Evolutionary conservation across 306 rosid species (phyloP), one percentile per base, ranked within the genome.

Genomic region (Rosa persica): DNA sequence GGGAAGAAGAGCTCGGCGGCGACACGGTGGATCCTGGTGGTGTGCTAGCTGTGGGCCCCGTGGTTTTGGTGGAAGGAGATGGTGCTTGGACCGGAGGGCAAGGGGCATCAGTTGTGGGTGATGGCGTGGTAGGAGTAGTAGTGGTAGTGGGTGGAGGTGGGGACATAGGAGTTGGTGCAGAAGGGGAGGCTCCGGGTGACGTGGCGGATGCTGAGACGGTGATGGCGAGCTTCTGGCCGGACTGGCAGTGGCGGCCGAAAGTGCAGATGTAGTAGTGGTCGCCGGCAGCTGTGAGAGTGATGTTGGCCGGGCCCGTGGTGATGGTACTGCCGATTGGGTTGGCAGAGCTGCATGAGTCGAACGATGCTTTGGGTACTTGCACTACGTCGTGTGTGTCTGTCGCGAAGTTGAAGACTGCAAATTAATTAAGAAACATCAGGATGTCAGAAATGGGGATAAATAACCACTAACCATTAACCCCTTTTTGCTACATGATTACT

Each of bases 221-320:
- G 51, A 86, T 42, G 34, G 80, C 57, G 12, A 79, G 47, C 79
- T 82, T 84, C 79, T 80, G 84, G 66, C 80, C 82, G 13, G 13
- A n/a, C 11, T 22, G 62, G 74, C 87, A 80, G 66, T 84, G 88
- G 3, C 0, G 0, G 71, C 85, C 75, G 4, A 57, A 0, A 7
- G 83, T 70, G 81, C 88, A 69, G 11, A 81, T 78, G 75, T 51
- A 78, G 78, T 57, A 81, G 69, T 43, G 74, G 6, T 78, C 22
- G 15, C 85, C 85, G 6, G 67, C 5, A 1, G 81, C 40, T 43
- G 66, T 5, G 51, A 71, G 27, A 2, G 77, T 42, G n/a, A 84
- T 11, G 39, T 74, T 64, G 12, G 76, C 68, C 0, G 87, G 87
- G 36, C 81, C 72, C 1, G 78, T 44, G 12, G 58, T 64, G 55